A percentile compares a stretch with the other conserved stretches of the same genome.
These are phyloP conservation scores for Venturia aucupariae DNA, from an alignment of 2,329 filamentous ascomycete species.

Conservation along the genomic window DNA sequence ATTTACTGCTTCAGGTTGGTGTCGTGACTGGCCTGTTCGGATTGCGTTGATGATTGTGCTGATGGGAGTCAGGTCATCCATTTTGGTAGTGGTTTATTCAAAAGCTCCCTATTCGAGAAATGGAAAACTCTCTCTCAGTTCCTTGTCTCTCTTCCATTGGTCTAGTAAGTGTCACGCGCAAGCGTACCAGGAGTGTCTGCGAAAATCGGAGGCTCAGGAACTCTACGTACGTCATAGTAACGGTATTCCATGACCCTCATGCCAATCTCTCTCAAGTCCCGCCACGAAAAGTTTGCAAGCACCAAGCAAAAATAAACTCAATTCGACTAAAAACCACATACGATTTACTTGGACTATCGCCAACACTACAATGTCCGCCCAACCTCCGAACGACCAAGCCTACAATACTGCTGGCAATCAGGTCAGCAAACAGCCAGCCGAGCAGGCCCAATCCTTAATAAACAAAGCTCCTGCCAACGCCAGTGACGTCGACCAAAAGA, in stretches of 20 bases:
- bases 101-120: not conserved
- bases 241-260: not conserved
- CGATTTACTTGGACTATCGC: too few relatives aligned
- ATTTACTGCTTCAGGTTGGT: not conserved
- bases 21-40: not conserved
- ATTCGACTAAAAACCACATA: not conserved
- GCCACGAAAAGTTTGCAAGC: not conserved
- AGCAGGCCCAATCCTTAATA: slow-evolving; percentile 27
- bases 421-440: slow-evolving; percentile 32
- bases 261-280: not conserved
- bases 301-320: not conserved
- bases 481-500: slow-evolving; percentile 26
- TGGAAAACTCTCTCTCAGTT: too few relatives aligned
- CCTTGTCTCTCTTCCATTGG: not conserved
- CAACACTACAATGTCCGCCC: slow-evolving; percentile 18
- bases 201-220: not conserved
- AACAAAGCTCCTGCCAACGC: slow-evolving; percentile 19
- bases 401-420: slow-evolving; percentile 40
- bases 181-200: not conserved
- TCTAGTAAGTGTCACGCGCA: not conserved
- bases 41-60: not conserved
- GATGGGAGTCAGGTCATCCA: not conserved
- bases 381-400: slow-evolving; percentile 35
- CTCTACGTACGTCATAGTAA: not conserved
- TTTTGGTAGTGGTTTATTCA: not conserved